Percentiles rank a stretch among this genome's conserved stretches.
These are phyloP conservation scores for Lactifluus pinguis DNA, from an alignment of 768 basidiomycete genomes.

Conservation along the genomic window DNA sequence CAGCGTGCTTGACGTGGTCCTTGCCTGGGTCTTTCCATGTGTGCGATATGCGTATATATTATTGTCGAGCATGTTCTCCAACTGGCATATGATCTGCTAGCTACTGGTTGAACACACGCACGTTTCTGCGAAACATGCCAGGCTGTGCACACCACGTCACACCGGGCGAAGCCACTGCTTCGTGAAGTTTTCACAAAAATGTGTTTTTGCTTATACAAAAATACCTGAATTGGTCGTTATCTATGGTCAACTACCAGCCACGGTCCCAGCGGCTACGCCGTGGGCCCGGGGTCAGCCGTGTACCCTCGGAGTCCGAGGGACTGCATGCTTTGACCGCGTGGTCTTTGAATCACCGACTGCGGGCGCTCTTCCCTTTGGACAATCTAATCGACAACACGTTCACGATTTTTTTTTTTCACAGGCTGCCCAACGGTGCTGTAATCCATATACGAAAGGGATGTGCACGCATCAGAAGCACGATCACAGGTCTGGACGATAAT, in stretches of 20 bases:
- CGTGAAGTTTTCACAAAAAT: not conserved
- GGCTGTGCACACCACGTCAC: slow-evolving; percentile 13
- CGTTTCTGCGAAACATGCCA: not conserved
- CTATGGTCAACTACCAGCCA: not conserved
- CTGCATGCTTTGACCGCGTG: slow-evolving; percentile 13
- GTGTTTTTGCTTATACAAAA: not conserved
- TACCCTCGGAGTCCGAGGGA: not conserved
- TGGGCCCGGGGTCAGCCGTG: not conserved
- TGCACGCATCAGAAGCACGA: slow-evolving; percentile 14
- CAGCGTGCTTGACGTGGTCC: slow-evolving; percentile 5
- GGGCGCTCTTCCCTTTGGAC: not conserved
- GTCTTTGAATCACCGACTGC: not conserved
- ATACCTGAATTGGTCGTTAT: not conserved
- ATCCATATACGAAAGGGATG: not conserved
- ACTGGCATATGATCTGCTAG: not conserved
- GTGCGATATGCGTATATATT: slow-evolving; percentile 6
- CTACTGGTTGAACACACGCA: not conserved
- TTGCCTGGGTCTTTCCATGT: not conserved
- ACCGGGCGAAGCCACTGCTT: slow-evolving; percentile 2
- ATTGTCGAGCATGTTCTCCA: not conserved
- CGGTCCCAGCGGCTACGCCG: not conserved
- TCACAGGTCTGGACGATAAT: slow-evolving; percentile 1
- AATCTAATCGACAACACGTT: slow-evolving; percentile 4
- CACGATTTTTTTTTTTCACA: not conserved
- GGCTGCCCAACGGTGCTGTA: slow-evolving; percentile 4